Evolutionary conservation across 2,329 filamentous ascomycete species (phyloP).

Genomic region (Penicillium sp.): DNA sequence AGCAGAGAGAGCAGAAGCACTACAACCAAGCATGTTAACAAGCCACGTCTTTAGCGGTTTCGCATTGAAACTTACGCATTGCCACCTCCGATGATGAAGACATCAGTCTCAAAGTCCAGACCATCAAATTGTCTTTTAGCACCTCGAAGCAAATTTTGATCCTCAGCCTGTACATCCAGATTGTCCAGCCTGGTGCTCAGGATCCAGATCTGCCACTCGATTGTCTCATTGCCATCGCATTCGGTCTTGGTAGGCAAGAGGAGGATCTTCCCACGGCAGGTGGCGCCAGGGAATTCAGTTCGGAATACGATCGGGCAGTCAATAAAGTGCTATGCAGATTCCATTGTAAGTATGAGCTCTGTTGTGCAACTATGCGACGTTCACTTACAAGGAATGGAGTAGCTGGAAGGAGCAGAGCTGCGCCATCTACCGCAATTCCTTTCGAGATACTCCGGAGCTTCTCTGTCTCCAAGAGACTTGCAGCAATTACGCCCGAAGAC

Average conservation of each 20-base stretch:
- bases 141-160: constrained; percentile 9
- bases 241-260: constrained; percentile 22
- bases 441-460: constrained; percentile 1
- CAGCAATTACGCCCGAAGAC: constrained; percentile 19
- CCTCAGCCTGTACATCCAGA: constrained; percentile 23
- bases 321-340: constrained; percentile 27
- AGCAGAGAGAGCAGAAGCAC: constrained; percentile 42
- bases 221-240: not conserved
- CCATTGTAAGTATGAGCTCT: not conserved
- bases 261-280: constrained; percentile 30
- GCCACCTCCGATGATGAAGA: constrained; percentile 39
- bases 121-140: constrained; percentile 11
- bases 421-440: constrained; percentile 10
- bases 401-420: constrained; percentile 10
- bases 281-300: constrained; percentile 28
- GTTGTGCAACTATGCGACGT: not conserved
- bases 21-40: constrained; percentile 1
- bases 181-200: constrained; percentile 22
- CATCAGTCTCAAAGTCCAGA: constrained; percentile 25
- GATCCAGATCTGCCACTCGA: constrained; percentile 29
- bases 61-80: constrained; percentile 29
- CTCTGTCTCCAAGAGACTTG: constrained; percentile 12
- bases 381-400: constrained; percentile 14
- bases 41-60: not conserved
- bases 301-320: constrained; percentile 30